phyloP scores from a whole-genome alignment of 1,284 basidiomycete genomes.

The Heterobasidion occidentale region DNA sequence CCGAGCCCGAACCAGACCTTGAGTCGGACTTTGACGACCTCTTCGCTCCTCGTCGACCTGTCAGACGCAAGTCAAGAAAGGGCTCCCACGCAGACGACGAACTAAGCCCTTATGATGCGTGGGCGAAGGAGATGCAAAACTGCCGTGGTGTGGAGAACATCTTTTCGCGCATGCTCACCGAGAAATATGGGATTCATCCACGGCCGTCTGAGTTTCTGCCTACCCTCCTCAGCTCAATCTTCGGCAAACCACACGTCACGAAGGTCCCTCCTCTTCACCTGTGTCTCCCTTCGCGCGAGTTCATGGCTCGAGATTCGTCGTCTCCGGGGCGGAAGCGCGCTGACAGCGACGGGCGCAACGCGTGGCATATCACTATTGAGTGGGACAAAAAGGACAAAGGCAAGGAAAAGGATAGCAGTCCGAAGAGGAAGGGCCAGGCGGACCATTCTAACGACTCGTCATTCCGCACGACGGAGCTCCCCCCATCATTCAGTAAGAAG shows the following conservation, averaged over 20 bases:
- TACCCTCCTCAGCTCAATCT: conserved; percentile 32
- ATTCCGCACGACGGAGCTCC: conserved; percentile 10
- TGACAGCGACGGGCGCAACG: conserved; percentile 14
- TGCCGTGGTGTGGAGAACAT: conserved; percentile 51
- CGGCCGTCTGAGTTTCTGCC: conserved; percentile 37
- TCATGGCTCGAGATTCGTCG: conserved; percentile 4
- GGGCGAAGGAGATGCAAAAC: conserved; percentile 26
- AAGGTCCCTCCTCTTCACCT: conserved; percentile 35
- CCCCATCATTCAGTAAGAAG: conserved; percentile 11
- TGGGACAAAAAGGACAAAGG: conserved; percentile 27
- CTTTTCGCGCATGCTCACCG: conserved; percentile 25
- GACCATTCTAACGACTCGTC: conserved; percentile 6
- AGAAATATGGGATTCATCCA: conserved; percentile 39
- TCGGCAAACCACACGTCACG: conserved; percentile 32
- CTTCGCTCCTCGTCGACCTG: not conserved
- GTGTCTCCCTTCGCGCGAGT: conserved; percentile 42
- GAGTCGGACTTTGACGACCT: not conserved
- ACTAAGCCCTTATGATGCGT: conserved; percentile 19
- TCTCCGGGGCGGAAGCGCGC: not conserved
- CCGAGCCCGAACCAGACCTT: not conserved
- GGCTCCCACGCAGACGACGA: not conserved
- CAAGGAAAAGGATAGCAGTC: conserved; percentile 15
- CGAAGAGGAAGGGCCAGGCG: conserved; percentile 11
- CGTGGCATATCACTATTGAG: conserved; percentile 21
- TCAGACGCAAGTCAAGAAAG: not conserved